Evolutionary conservation across 2,329 filamentous ascomycete species (phyloP).

Genomic region (Aspergillus thermomutatus): DNA sequence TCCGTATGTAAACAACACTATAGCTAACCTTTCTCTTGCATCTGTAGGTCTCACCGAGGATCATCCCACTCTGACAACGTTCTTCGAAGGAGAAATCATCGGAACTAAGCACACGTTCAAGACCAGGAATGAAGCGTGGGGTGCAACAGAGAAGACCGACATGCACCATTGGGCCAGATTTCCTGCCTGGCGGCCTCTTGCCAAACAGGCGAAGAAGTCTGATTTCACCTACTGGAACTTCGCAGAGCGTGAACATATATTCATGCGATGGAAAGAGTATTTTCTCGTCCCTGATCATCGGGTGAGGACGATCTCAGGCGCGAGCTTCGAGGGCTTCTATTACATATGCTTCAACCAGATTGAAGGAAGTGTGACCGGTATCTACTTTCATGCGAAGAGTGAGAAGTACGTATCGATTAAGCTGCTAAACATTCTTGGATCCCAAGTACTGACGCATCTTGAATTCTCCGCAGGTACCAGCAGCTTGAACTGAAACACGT

Average conservation of each 20-base stretch:
- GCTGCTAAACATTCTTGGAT: not conserved
- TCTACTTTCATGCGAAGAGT: slow-evolving; percentile 97
- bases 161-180: slow-evolving; percentile 92
- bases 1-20: slow-evolving; percentile 4
- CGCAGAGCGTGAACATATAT: slow-evolving; percentile 80
- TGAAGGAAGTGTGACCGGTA: slow-evolving; percentile 79
- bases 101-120: slow-evolving; percentile 92
- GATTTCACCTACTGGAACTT: slow-evolving; percentile 65
- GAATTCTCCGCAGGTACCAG: slow-evolving; percentile 64
- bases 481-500: slow-evolving; percentile 89
- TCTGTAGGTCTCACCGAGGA: slow-evolving; percentile 80
- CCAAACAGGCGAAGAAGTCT: slow-evolving; percentile 57
- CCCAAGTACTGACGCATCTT: not conserved
- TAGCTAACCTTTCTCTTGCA: slow-evolving; percentile 2
- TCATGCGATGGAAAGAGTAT: slow-evolving; percentile 99
- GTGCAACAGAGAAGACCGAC: slow-evolving; percentile 86
- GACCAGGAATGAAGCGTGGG: slow-evolving; percentile 86
- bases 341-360: slow-evolving; percentile 98
- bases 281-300: slow-evolving; percentile 95
- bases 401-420: slow-evolving; percentile 69
- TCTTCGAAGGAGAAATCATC: slow-evolving; percentile 97
- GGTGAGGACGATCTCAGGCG: slow-evolving; percentile 84
- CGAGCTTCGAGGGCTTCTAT: slow-evolving; percentile 97
- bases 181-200: slow-evolving; percentile 75
- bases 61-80: slow-evolving; percentile 95